Percentiles rank a stretch among this genome's conserved stretches.
Conservation (phyloP, 2,329 filamentous ascomycete genomes). For the Arthrobotrys entomopaga region DNA sequence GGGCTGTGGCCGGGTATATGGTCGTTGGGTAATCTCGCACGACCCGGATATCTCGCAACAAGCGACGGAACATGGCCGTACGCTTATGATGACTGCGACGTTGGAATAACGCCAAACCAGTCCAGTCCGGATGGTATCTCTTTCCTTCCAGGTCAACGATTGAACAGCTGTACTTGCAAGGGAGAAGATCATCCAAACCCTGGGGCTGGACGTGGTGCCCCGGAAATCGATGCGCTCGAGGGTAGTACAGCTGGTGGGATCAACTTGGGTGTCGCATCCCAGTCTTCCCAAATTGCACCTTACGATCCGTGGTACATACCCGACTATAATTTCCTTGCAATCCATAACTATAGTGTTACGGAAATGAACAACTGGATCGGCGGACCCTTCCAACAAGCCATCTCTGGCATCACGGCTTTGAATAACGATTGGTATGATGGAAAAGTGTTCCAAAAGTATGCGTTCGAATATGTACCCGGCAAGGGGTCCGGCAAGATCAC, state of each 20-base stretch:
- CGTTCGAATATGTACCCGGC: conserved; percentile 73
- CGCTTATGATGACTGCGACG: conserved; percentile 76
- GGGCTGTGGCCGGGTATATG: conserved; percentile 68
- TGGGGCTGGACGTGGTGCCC: conserved; percentile 73
- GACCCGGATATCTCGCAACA: conserved; percentile 75
- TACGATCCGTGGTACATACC: conserved; percentile 65
- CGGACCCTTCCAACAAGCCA: conserved; percentile 71
- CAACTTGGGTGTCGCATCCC: conserved; percentile 64
- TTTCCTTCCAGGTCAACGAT: conserved; percentile 74
- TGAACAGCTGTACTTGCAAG: conserved; percentile 74
- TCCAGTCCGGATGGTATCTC: conserved; percentile 74
- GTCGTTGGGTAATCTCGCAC: conserved; percentile 78
- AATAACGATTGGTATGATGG: conserved; percentile 76
- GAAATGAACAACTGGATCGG: conserved; percentile 71
- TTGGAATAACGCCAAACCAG: conserved; percentile 77
- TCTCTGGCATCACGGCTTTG: conserved; percentile 71
- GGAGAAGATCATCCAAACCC: conserved; percentile 73
- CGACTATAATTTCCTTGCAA: conserved; percentile 70
- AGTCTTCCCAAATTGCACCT: conserved; percentile 66
- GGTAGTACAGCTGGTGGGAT: conserved; percentile 66
- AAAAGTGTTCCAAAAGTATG: conserved; percentile 71
- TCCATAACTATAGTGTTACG: conserved; percentile 71
- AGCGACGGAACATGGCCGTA: conserved; percentile 81
- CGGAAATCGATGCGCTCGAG: conserved; percentile 78
- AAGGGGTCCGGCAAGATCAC: conserved; percentile 68